Base-by-base conservation (phyloP, 257 asterid species). In the Solanum peruvianum region DNA sequence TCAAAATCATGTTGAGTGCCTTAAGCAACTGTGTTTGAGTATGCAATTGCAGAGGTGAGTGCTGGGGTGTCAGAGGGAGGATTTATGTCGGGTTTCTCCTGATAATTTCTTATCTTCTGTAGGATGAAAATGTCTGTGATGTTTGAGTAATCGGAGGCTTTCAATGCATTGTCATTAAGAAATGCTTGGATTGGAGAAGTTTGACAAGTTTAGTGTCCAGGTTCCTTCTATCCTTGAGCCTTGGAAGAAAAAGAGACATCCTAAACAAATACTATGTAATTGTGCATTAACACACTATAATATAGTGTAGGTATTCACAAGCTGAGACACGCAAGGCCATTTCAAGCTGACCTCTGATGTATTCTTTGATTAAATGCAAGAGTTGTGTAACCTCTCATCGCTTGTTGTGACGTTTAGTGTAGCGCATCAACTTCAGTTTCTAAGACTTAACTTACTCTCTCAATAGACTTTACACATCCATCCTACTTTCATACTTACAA, bases 101-200 rank as follows among this genome's bases (percentile, higher is more conserved):
- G 89, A 92, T 88, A 41, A 14, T 90, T 88, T 88, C 47, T 84
- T 71, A 31, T 89, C 69, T 52, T 90, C 60, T 10, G 31, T 71
- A 96, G 99, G 99, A 95, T 90, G 96, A 95, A 72, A 97, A 95
- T 13, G 97, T 96, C 71, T 86, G 60, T 91, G 88, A 96, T 96
- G 99, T 97, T 94, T 39, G 99, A 97, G 89, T 90, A 95, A 80
- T 95, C 98, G 13, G 99, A 97, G 92, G 96, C 98, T 15, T 97
- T 93, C 86, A 97, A 95, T 85, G 99, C 99, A 2, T 66, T 85
- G 83, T 90, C 99, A 64, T 88, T 97, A 90, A 91, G 95, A 90
- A 93, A 94, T 64, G 91, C 99, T 82, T 97, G 97, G 92, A 92
- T 92, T 97, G 90, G 99, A 97, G 83, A 95, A 96, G 70, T 93